Evolutionary conservation across 2,329 filamentous ascomycete genomes (phyloP), one percentile per base, ranked within the genome.

Genomic region (Colletotrichum musicola): DNA sequence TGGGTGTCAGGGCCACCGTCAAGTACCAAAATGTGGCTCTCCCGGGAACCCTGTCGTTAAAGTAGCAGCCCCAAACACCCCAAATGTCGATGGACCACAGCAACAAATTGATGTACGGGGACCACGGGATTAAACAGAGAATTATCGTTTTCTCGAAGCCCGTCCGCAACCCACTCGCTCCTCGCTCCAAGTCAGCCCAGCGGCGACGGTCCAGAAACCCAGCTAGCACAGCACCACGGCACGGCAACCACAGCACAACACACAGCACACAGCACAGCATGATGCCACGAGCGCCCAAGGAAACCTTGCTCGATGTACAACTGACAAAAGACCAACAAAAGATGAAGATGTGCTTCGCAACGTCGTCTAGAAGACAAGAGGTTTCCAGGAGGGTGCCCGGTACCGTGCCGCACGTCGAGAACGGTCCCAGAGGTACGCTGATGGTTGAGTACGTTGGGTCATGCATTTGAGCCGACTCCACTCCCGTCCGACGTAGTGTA

Each of bases 361-460:
- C 30, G 30, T 10, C 30, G 30, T 35, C 30, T 35, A 35, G 30
- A 35, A 35, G 30, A 35, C 30, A 3, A 35, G 10, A 35, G 30
- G 30, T 10, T 35, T 35, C 30, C 30, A 35, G 30, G 30, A 35
- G 30, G 30, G 30, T 35, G 30, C 30, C 30, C 38, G 38, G 40
- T 42, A 14, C 16, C 40, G 30, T 10, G 10, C 7, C 40, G 40
- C 16, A 42, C 57, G 25, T 64, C 18, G 35, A 60, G 55, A 68
- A 65, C 65, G 65, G 54, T 64, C 61, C 62, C 49, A 60, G 49
- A 65, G 62, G 62, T 60, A 68, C 65, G 61, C 66, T 56, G 66
- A 66, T 66, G 65, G 62, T 65, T 61, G 63, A 68, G 56, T 68
- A 60, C 49, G 62, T 66, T 66, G 62, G 62, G 55, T 65, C 66